Base-by-base conservation (phyloP, 2,329 filamentous ascomycete genomes). In the Fusarium drepaniforme region DNA sequence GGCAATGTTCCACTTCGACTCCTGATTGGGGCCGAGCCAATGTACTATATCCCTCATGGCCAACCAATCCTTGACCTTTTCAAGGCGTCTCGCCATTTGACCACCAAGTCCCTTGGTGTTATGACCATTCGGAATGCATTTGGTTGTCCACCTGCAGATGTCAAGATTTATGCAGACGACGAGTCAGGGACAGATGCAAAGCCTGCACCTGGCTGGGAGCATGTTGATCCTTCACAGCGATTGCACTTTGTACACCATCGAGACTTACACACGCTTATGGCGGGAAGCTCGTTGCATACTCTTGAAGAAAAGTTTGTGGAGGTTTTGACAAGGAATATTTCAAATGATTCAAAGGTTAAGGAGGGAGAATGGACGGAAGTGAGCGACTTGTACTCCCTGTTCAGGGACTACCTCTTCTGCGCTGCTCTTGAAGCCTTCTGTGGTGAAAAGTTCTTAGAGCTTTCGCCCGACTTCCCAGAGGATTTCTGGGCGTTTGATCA, bases 401-500 rank as follows among this genome's bases (percentile, higher is more conserved):
- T 75, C 5, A 75, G 71, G 15, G 68, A 69, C 8, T 42, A 33
- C 11, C 56, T 76, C 21, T 33, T 76, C 16, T 53, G 60, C 7
- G 74, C 74, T 5, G 60, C 74, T 0, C 7, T 70, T 0, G 66
- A 44, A 8, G 63, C 74, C 1, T 3, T 76, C 1, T 76, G 71
- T 3, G 74, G 74, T 1, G 65, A 76, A 1, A 58, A 42, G 25
- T 76, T 79, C 8, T 56, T 79, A 0, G 63, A 79, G 9, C 37
- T 75, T 3, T 68, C 69, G 0, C 77, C 77, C 0, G 53, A 28
- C 4, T 70, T 79, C 3, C 49, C 72, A 1, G 28, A 64, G 1
- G 69, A 77, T 3, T 79, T 79, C 3, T 79, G 77, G 77, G 9
- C 21, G 0, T 79, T 77, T 11, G 77, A 79, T 12, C 64, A 66